Percentiles rank a stretch among this genome's conserved stretches.
phyloP scores from a whole-genome alignment of 2,329 filamentous ascomycete genomes.

The Corynespora cassiicola region DNA sequence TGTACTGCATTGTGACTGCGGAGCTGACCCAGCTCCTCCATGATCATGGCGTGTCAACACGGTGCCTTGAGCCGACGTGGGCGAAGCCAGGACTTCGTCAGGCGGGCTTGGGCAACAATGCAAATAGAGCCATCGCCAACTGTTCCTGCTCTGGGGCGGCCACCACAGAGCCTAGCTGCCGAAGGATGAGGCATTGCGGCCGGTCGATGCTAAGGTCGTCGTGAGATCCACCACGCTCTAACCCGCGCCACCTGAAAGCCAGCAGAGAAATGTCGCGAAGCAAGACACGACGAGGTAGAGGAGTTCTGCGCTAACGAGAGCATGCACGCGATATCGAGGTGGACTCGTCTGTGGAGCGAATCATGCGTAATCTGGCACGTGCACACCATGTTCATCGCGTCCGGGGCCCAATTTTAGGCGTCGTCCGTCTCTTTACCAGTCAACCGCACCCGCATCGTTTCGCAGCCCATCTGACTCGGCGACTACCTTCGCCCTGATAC shows the following conservation, averaged over 20 bases:
- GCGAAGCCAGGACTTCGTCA: background rate
- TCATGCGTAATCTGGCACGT: conserved; percentile 8
- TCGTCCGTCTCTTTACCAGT: conserved; percentile 18
- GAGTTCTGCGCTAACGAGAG: conserved; percentile 9
- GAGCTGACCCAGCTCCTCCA: conserved; percentile 15
- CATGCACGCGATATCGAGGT: conserved; percentile 21
- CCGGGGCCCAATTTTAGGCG: conserved; percentile 22
- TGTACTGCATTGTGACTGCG: conserved; percentile 9
- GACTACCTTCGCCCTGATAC: conserved; percentile 8
- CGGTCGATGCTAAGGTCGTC: conserved; percentile 20
- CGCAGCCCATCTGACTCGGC: conserved; percentile 9
- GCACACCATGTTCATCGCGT: conserved; percentile 12
- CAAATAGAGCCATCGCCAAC: conserved; percentile 10
- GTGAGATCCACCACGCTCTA: conserved; percentile 12
- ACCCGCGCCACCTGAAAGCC: conserved; percentile 18
- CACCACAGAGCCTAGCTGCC: conserved; percentile 24
- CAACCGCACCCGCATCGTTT: conserved; percentile 10
- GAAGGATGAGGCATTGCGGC: conserved; percentile 17
- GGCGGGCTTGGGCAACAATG: background rate
- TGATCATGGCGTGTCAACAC: conserved; percentile 14
- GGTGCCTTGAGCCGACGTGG: conserved; percentile 13
- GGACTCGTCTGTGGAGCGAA: conserved; percentile 21
- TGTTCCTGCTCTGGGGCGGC: conserved; percentile 16
- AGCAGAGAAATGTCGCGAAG: conserved; percentile 4
- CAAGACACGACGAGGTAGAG: conserved; percentile 7